Base-by-base conservation (phyloP, 129 eudicot genomes). In the Flaveria brownii region DNA sequence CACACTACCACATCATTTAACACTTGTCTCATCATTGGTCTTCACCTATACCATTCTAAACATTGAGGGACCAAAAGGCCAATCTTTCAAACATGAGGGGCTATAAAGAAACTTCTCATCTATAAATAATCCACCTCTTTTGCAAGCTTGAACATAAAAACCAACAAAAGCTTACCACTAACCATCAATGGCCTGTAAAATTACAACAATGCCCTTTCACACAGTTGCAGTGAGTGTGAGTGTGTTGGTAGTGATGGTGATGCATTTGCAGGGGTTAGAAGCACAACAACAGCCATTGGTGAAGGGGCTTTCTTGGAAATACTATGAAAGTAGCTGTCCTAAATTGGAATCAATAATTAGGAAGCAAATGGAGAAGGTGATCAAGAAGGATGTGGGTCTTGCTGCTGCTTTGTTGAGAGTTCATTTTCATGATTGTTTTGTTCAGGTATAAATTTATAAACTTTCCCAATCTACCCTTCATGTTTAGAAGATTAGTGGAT, bases 381-480 rank as follows among this genome's bases (percentile, higher is more conserved):
- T 91, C 83, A 63, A 81, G 67, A 74, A 81, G 9, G 95, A 91
- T 79, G 84, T 88, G 6, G 79, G 86, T 76, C 95, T 83, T 73
- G 92, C 95, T 82, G 95, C 95, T 42, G 90, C 92, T 73, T 68
- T 91, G 68, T 87, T 91, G 15, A 90, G 94, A 50, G 78, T 91
- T 71, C 92, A 88, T 68, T 91, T 91, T 76, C 97, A 91, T 73
- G 97, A 91, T 70, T 91, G 97, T 81, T 88, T 91, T 75, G 94
- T 88, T 54, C 90, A 88, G 94, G 97, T 91, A 78, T 43, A 9
- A 57, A 42, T 20, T 20, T 20, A 20, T 47, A 47, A 3, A 47
- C 33, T 2, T 28, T 28, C 33, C 33, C 33, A 28, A 28, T 28
- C 33, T 28, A 49, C 54, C 16, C 54, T 12, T 49, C n/a, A 47